These are phyloP conservation scores for Diplodia corticola DNA, from an alignment of 2,329 filamentous ascomycete genomes.

Conservation along the genomic window DNA sequence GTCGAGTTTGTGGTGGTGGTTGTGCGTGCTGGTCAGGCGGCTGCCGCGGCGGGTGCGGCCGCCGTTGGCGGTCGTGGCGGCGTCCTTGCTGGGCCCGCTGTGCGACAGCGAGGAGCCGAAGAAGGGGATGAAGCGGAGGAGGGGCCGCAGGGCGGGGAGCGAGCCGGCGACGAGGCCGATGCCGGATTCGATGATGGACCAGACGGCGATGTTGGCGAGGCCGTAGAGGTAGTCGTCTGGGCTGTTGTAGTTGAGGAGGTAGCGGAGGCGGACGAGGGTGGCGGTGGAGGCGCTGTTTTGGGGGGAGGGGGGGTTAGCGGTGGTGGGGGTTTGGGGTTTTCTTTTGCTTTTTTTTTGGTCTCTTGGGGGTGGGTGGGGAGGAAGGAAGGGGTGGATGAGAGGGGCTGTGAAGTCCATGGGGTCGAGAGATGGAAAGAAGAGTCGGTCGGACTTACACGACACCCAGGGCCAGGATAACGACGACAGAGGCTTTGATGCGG, in stretches of 20 bases:
- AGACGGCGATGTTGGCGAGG: slow-evolving; percentile 46
- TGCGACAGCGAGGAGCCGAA: neutral
- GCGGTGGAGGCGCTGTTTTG: slow-evolving; percentile 37
- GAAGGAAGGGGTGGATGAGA: neutral
- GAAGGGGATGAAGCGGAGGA: slow-evolving; percentile 32
- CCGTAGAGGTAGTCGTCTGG: slow-evolving; percentile 44
- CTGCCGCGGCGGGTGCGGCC: neutral
- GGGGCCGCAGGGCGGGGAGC: slow-evolving; percentile 48
- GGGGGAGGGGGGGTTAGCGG: neutral
- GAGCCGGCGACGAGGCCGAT: slow-evolving; percentile 54
- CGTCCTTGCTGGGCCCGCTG: neutral
- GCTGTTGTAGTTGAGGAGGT: slow-evolving; percentile 42
- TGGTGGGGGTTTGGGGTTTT: no score
- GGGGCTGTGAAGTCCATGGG: neutral
- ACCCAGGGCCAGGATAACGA: slow-evolving; percentile 47
- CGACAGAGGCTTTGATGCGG: slow-evolving; percentile 49
- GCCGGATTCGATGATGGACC: slow-evolving; percentile 52
- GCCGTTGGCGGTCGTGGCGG: neutral
- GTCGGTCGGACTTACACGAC: slow-evolving; percentile 38
- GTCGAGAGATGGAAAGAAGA: neutral
- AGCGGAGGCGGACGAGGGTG: slow-evolving; percentile 47
- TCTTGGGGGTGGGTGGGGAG: neutral
- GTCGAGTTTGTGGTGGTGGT: neutral
- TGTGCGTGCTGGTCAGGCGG: no score
- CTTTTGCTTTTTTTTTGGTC: no score